Evolutionary conservation across 768 basidiomycete genomes (phyloP), one percentile per base, ranked within the genome.

Genomic region (Pleurotus ostreatus): DNA sequence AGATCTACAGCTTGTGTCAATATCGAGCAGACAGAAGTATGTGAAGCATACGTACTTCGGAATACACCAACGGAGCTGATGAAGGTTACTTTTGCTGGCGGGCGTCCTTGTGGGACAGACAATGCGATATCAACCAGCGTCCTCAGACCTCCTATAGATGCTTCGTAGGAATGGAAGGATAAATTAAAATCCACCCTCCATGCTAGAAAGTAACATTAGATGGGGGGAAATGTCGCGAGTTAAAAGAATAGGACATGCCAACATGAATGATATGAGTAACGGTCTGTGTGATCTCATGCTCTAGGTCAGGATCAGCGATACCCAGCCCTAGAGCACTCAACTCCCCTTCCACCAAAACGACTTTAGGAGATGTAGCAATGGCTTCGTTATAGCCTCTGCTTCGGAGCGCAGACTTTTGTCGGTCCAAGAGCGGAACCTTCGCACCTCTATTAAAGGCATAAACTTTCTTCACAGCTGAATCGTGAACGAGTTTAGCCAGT

Each of bases 171-270:
- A 0, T 57, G 34, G 2, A 78, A 60, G 0, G 71, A 63, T 5
- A 72, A 57, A 37, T 78, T 77, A 59, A 78, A 78, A 47, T 79
- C 69, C 3, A 79, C 62, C 8, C 66, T 59, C 77, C 73, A 77
- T 1, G 72, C 76, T 45, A n/a, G 11, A 55, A 40, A 15, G n/a
- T 34, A 34, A 34, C 30, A 34, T 34, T 34, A 34, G 30, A 34
- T 34, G 30, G 30, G 20, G 11, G 30, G 20, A 11, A 34, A 34
- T 11, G 11, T 34, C 30, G 30, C 9, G 8, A 4, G 2, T 34
- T 9, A 2, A 34, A 11, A 34, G 9, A 9, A 23, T 5, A 11
- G 22, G 41, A 55, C 54, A 12, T 46, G 45, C 54, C 54, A 43
- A 73, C 71, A 55, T 73, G 68, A 0, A 74, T 66, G 20, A 74